Conservation (phyloP, 2,329 filamentous ascomycete genomes). For the Waltergamsia citrina region DNA sequence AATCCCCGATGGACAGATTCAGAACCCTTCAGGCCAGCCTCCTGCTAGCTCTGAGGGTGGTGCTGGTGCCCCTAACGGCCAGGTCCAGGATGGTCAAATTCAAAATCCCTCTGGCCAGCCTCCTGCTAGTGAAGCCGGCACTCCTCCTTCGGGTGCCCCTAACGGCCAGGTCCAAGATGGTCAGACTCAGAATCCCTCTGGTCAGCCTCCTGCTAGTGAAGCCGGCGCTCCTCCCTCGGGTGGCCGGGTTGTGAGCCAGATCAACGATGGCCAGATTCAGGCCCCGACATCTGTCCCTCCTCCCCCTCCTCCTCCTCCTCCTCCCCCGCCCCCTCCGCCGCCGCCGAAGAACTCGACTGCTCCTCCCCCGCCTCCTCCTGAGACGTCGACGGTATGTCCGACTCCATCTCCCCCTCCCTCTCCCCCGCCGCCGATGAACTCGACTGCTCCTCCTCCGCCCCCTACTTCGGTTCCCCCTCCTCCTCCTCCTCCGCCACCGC, state of each 20-base stretch:
- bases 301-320: too few relatives aligned
- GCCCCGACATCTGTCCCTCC: conserved; percentile 6
- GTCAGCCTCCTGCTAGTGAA: not conserved
- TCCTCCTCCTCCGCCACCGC: conserved; percentile 2
- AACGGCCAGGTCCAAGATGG: conserved; percentile 19
- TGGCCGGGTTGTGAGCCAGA: conserved; percentile 32
- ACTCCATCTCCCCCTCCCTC: too few relatives aligned
- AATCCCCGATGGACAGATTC: conserved; percentile 6
- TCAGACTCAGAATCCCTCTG: conserved; percentile 2
- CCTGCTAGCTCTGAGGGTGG: not conserved
- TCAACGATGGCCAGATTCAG: conserved; percentile 18
- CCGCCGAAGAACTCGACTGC: not conserved
- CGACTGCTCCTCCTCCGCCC: not conserved
- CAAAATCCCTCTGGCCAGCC: not conserved
- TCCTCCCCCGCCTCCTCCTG: not conserved
- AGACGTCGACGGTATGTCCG: too few relatives aligned
- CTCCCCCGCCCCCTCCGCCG: too few relatives aligned
- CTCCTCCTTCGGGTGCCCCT: too few relatives aligned
- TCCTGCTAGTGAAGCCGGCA: not conserved
- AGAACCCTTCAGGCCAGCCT: not conserved
- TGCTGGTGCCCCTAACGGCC: too few relatives aligned
- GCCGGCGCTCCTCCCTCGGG: conserved; percentile 11
- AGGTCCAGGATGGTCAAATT: conserved; percentile 14
- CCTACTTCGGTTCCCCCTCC: not conserved
- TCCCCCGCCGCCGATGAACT: too few relatives aligned